Evolutionary conservation across 305 asterid genomes (phyloP), one percentile per base, ranked within the genome.

Genomic region (Fraxinus floribunda): DNA sequence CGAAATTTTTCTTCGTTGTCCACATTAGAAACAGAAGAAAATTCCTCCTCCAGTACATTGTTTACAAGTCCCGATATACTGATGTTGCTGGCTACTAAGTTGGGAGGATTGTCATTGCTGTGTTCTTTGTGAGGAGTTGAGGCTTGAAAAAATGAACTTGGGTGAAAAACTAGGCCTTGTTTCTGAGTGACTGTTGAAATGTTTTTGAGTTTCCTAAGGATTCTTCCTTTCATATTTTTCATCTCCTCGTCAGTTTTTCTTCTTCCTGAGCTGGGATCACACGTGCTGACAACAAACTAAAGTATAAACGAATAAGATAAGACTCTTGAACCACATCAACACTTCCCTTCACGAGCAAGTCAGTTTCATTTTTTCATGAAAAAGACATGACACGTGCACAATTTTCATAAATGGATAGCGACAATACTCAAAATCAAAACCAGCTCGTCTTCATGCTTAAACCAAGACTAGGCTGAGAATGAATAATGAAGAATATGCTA

Each of bases 201-300:
- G 84, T 89, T 85, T 83, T 89, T 90, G 76, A 90, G 86, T 80
- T 90, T 91, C 83, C 86, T 86, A 39, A 86, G 74, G 52, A 93
- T 76, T 87, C 88, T 87, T 81, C 89, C 92, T 82, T 86, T 89
- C 84, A 90, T 88, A 84, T 75, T 85, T 75, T 81, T 85, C 88
- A 87, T 88, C 77, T 74, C 72, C 80, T 76, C 78, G 46, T 83
- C 35, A 78, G 38, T 18, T 4, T n/a, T 81, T 41, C 66, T 39
- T 52, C 32, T 39, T 30, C 10, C 30, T 0, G 64, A 20, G 16
- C 29, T 36, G 79, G 44, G 32, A 72, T 82, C 60, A 78, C 83
- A 38, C 29, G 52, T 66, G 41, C 35, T 77, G 79, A 34, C 44
- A 77, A 75, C 29, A 49, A 66, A 71, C 29, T 78, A 72, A 80